Conservation (phyloP, 2,329 filamentous ascomycete genomes). For the Ophiostoma himal-ulmi region DNA sequence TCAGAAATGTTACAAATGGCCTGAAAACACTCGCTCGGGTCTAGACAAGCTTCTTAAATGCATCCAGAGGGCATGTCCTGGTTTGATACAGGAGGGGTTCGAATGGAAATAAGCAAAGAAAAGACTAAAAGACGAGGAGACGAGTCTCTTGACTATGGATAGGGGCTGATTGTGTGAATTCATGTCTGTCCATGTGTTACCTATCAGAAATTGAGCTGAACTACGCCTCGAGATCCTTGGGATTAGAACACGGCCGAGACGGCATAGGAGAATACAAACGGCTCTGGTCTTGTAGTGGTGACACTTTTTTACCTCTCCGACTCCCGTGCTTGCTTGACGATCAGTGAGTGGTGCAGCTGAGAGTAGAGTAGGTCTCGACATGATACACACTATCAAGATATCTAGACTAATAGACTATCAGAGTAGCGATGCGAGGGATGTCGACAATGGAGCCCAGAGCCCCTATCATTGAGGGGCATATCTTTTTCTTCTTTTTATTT, state of each 20-base stretch:
- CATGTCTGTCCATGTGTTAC: not conserved
- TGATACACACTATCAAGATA: not conserved
- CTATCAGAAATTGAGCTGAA: not conserved
- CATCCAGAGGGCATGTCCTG: not conserved
- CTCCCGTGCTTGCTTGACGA: not conserved
- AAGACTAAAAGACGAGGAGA: not conserved
- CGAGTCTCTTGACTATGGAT: not conserved
- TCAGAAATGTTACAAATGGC: not conserved
- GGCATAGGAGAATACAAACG: not conserved
- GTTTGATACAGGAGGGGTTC: not conserved
- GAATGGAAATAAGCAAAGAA: not conserved
- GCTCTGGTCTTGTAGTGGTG: too few species aligned
- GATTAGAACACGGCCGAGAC: not conserved
- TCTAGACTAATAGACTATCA: not conserved
- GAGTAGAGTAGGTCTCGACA: not conserved
- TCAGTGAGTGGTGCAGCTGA: not conserved
- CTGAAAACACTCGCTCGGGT: not conserved
- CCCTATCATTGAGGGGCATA: constrained; percentile 2
- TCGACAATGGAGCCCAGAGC: not conserved
- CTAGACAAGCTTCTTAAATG: constrained; percentile 4
- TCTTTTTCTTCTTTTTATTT: not conserved
- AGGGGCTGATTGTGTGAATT: not conserved
- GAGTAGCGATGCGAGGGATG: not conserved
- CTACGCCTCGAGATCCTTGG: not conserved
- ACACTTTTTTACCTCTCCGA: too few species aligned